These are phyloP conservation scores for Laguncularia racemosa DNA, from an alignment of 345 rosid genomes.

Conservation along the genomic window DNA sequence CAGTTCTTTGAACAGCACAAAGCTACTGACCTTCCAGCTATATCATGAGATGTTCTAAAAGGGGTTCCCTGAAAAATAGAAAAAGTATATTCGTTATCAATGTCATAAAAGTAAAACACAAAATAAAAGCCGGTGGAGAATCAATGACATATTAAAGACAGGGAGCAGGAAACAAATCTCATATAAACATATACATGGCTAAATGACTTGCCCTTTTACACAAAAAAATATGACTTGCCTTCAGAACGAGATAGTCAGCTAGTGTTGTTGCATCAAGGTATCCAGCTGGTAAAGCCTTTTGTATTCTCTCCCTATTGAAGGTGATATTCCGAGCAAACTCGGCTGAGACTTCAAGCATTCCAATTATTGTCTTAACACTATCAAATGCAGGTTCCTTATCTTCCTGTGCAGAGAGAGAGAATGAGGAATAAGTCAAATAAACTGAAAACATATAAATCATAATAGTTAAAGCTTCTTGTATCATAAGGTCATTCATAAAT, in stretches of 20 bases:
- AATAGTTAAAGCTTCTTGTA: neutral
- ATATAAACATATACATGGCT: no score
- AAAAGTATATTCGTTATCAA: neutral
- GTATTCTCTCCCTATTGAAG: constrained; percentile 59
- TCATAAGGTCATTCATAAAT: no score
- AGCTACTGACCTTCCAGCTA: constrained; percentile 84
- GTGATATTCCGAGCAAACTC: constrained; percentile 85
- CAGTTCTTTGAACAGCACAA: constrained; percentile 64
- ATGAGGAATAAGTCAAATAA: neutral
- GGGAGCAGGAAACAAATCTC: no score
- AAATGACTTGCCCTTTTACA: no score
- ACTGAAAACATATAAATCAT: no score
- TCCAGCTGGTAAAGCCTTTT: constrained; percentile 78
- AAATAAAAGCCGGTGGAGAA: neutral
- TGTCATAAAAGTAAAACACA: no score
- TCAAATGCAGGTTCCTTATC: constrained; percentile 92
- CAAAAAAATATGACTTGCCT: constrained; percentile 47
- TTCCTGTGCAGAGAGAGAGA: constrained; percentile 45
- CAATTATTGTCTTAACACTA: constrained; percentile 71
- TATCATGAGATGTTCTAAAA: constrained; percentile 89
- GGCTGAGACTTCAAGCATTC: constrained; percentile 92
- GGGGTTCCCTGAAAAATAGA: constrained; percentile 60
- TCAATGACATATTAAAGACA: neutral
- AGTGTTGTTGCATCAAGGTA: constrained; percentile 94
- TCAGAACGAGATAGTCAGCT: constrained; percentile 89